Conservation (phyloP, 352 stramenopile species). For the Phytophthora litchii region DNA sequence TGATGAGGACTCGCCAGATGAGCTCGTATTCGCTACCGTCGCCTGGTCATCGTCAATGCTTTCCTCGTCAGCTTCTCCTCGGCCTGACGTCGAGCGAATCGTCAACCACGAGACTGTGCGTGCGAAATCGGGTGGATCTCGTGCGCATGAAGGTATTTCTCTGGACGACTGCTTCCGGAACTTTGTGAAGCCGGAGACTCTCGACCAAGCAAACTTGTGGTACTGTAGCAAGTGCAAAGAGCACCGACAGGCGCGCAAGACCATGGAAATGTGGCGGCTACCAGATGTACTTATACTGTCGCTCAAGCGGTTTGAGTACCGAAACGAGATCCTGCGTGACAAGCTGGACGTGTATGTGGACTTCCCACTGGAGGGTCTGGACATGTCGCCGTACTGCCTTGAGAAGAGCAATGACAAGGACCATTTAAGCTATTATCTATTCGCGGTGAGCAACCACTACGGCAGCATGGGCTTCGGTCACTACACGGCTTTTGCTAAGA, state of each 20-base stretch:
- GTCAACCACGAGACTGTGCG: conserved; percentile 59
- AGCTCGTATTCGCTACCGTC: conserved; percentile 60
- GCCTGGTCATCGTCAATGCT: conserved; percentile 59
- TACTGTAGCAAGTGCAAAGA: conserved; percentile 85
- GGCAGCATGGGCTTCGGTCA: conserved; percentile 90
- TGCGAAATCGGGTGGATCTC: conserved; percentile 27
- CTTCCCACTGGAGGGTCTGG: conserved; percentile 84
- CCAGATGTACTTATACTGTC: conserved; percentile 86
- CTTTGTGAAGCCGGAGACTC: conserved; percentile 81
- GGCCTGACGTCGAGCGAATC: conserved; percentile 60
- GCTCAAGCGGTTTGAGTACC: conserved; percentile 91
- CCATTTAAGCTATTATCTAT: conserved; percentile 82
- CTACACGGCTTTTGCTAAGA: conserved; percentile 89
- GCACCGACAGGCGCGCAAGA: conserved; percentile 79
- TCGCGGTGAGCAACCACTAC: conserved; percentile 91
- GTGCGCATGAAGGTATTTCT: conserved; percentile 48
- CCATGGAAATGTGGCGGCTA: conserved; percentile 81
- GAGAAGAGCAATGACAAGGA: conserved; percentile 47
- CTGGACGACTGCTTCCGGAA: conserved; percentile 86
- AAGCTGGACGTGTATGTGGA: conserved; percentile 88
- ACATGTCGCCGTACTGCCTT: conserved; percentile 86
- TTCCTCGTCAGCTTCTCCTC: conserved; percentile 40
- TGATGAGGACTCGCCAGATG: conserved; percentile 42
- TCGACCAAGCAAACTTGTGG: conserved; percentile 87
- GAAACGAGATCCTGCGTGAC: conserved; percentile 80